Evolutionary conservation across 371 early-diverging fungal genomes (phyloP), one percentile per base, ranked within the genome.

Genomic region (Mucor lusitanicus): DNA sequence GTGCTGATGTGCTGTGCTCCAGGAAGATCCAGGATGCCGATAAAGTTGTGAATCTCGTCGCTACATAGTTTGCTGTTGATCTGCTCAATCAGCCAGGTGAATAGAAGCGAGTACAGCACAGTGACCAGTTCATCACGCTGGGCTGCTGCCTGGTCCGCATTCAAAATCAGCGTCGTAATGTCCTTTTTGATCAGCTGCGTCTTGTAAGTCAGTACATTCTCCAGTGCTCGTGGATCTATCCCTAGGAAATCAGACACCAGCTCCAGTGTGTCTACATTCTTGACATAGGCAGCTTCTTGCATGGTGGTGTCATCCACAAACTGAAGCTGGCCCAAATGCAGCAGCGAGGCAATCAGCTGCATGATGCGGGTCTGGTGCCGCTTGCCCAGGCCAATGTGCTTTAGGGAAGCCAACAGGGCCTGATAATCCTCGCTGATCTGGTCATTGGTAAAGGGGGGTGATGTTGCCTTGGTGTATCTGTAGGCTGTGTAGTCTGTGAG

Each of bases 1-100:
- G 44, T 28, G 25, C 8, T 48, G 25, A 54, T 0, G n/a, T n/a
- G n/a, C 23, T 56, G 77, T 61, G 53, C 46, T 1, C 67, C 71
- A 6, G 89, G 86, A 64, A 91, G 75, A 64, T 94, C 92, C 57
- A 94, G 73, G 6, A 94, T 73, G 13, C 91, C 92, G 58, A 95
- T 87, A 65, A 93, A 90, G 72, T 91, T 92, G 61, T 86, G 83
- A 3, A 70, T 63, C 2, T 83, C 77, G 4, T 83, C 85, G 42
- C 80, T 83, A 71, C 90, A 88, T n/a, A 97, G 80, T 37, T 91
- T 89, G n/a, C 80, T 75, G 77, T 97, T 97, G 72, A 95, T 88
- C 61, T 90, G 88, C 70, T 97, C 98, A 12, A 96, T 88, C 12
- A 98, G 68, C 93, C 96, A 97, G 15, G 89, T 83, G 72, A 95